Percentiles rank a stretch among this genome's conserved stretches.
Conservation (phyloP, 164 flowering plant species). For the Macadamia integrifolia region DNA sequence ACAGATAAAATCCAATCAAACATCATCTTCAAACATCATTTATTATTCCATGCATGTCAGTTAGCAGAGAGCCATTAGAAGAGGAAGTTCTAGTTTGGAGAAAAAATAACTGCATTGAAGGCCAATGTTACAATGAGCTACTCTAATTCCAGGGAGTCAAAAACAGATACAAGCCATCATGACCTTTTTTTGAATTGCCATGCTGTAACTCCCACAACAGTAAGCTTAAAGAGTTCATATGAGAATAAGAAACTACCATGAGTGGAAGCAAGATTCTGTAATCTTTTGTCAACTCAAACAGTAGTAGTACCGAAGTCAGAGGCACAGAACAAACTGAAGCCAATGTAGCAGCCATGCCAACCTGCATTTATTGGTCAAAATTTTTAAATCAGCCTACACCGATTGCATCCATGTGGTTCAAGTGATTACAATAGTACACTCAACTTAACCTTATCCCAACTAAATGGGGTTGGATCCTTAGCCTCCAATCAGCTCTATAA, state of each 20-base stretch:
- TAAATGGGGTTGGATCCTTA: no score
- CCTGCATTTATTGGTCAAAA: conserved; percentile 42
- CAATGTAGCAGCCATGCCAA: conserved; percentile 99
- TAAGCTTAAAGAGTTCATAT: background rate
- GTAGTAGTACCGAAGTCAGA: conserved; percentile 88
- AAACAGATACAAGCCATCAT: no score
- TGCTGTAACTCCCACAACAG: background rate
- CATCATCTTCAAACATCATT: background rate
- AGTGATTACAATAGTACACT: no score
- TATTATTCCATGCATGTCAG: conserved; percentile 1
- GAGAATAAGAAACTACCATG: conserved; percentile 50
- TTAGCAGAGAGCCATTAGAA: background rate
- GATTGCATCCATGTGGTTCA: background rate
- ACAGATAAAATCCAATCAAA: background rate
- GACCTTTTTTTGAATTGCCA: background rate
- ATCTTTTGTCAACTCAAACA: conserved; percentile 96
- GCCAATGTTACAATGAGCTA: no score
- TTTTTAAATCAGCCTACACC: background rate
- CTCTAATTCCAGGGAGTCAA: no score
- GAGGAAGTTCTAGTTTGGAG: no score
- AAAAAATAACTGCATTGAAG: no score
- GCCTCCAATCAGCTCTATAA: no score
- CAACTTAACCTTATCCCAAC: no score
- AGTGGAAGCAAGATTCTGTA: conserved; percentile 96
- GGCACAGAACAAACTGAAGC: conserved; percentile 98